Evolutionary conservation across 176 grass and related monocot genomes (phyloP), one percentile per base, ranked within the genome.

Genomic region (Aegilops sharonensis): DNA sequence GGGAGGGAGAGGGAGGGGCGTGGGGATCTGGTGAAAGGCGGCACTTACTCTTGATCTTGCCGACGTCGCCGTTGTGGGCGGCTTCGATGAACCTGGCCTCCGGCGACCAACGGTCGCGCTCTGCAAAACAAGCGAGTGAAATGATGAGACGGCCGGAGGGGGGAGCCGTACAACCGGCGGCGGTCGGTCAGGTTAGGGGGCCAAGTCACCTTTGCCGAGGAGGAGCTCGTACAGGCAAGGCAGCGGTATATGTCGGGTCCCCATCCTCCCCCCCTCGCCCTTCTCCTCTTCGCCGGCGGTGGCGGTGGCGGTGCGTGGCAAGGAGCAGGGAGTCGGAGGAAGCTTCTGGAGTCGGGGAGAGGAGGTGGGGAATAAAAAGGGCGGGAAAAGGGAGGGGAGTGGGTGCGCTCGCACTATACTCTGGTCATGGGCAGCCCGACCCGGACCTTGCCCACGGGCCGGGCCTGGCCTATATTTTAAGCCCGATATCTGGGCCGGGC

Each of bases 31-130:
- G 45, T 48, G 45, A 48, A 48, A 48, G 0, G 10, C 0, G 24
- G 59, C 64, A 5, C 23, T 73, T 66, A 81, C 78, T 70, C 68
- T 87, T 87, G 54, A 86, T 68, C 7, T 59, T 5, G 54, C 67
- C 37, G 54, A 80, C 30, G 25, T 86, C 8, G 2, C 78, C 78
- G 56, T 64, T 3, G 85, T 81, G 47, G 68, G 85, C 56, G 21
- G 67, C 66, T 11, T 27, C 37, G 54, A 87, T 21, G 77, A 87
- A 42, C 20, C 18, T 47, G 20, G 77, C 85, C 36, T 3, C 37
- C 12, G 3, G 20, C n/a, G 77, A 40, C 68, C 78, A 81, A 2
- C 4, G 31, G 21, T 78, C 76, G 1, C 12, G 77, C 3, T 63
- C 77, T 62, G 57, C 56, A 79, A 21, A 14, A 11, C 2, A 86